Evolutionary conservation across 441 rosid species (phyloP).

Genomic region (Adansonia rubrostipa): DNA sequence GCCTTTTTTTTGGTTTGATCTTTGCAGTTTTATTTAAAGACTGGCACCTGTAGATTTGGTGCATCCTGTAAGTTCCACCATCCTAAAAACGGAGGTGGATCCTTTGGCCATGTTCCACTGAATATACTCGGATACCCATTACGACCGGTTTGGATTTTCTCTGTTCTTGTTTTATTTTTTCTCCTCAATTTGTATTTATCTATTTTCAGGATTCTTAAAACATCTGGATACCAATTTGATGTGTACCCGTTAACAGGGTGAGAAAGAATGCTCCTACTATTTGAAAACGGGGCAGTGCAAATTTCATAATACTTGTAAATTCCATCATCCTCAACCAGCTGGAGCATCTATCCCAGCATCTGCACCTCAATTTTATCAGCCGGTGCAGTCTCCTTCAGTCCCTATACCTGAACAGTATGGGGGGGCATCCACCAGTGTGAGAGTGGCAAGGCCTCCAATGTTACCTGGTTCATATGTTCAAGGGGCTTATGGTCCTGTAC

Average conservation of each 20-base stretch:
- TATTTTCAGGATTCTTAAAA: conserved; percentile 4
- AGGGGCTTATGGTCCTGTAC: conserved; percentile 81
- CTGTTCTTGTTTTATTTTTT: conserved; percentile 18
- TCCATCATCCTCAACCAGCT: conserved; percentile 94
- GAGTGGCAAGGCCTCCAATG: conserved; percentile 74
- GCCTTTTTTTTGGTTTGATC: not conserved
- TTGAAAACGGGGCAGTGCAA: conserved; percentile 99
- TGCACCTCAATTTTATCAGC: conserved; percentile 92
- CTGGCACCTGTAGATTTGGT: conserved; percentile 96
- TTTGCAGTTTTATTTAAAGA: conserved; percentile 81
- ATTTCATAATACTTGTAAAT: conserved; percentile 90
- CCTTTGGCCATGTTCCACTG: conserved; percentile 63
- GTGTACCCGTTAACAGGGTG: conserved; percentile 54
- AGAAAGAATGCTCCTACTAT: conserved; percentile 94
- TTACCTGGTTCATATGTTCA: conserved; percentile 79
- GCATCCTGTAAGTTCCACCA: conserved; percentile 99
- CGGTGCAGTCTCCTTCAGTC: conserved; percentile 86
- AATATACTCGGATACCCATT: conserved; percentile 82
- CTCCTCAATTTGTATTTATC: conserved; percentile 2
- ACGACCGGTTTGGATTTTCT: conserved; percentile 61
- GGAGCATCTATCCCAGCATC: conserved; percentile 64
- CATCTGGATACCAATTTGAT: not conserved
- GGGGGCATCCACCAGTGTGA: conserved; percentile 62
- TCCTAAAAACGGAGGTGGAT: conserved; percentile 80
- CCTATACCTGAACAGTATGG: conserved; percentile 75